phyloP scores from a whole-genome alignment of 306 rosid genomes.

The Pyrus communis region DNA sequence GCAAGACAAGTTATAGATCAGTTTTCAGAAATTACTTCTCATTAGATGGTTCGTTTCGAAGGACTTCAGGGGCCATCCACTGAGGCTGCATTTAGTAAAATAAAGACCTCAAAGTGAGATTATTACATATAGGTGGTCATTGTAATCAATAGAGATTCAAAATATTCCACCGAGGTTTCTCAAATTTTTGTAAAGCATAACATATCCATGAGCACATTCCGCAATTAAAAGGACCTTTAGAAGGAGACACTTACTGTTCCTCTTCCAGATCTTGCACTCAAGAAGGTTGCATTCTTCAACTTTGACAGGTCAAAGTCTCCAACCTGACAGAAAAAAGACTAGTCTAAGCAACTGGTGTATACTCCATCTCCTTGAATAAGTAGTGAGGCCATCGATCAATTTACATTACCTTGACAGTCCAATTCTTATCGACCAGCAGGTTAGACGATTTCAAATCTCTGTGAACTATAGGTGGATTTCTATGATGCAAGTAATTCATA shows the following conservation, averaged over 20 bases:
- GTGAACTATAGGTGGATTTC: slow-evolving; percentile 78
- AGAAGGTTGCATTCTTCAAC: slow-evolving; percentile 56
- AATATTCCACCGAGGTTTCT: not conserved
- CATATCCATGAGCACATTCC: not conserved
- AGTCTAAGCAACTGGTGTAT: slow-evolving; percentile 2
- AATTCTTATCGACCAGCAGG: slow-evolving; percentile 67
- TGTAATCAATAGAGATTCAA: not conserved
- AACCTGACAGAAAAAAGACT: slow-evolving; percentile 36
- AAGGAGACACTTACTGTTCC: slow-evolving; percentile 51
- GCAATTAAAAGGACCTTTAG: not conserved
- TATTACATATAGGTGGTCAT: not conserved
- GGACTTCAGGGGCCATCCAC: slow-evolving; percentile 88
- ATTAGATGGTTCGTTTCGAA: slow-evolving; percentile 65
- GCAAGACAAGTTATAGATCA: not conserved
- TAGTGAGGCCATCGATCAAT: not conserved
- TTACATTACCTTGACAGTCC: slow-evolving; percentile 66
- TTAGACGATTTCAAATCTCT: slow-evolving; percentile 78
- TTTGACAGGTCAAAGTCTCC: slow-evolving; percentile 78
- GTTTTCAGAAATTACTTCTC: slow-evolving; percentile 51
- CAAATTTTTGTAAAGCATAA: not conserved
- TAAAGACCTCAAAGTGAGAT: not conserved
- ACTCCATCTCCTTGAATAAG: slow-evolving; percentile 1
- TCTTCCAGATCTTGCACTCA: slow-evolving; percentile 59
- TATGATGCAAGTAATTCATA: slow-evolving; percentile 72
- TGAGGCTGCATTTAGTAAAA: slow-evolving; percentile 53